phyloP scores from a whole-genome alignment of 129 eudicot genomes.

The Calendula officinalis region DNA sequence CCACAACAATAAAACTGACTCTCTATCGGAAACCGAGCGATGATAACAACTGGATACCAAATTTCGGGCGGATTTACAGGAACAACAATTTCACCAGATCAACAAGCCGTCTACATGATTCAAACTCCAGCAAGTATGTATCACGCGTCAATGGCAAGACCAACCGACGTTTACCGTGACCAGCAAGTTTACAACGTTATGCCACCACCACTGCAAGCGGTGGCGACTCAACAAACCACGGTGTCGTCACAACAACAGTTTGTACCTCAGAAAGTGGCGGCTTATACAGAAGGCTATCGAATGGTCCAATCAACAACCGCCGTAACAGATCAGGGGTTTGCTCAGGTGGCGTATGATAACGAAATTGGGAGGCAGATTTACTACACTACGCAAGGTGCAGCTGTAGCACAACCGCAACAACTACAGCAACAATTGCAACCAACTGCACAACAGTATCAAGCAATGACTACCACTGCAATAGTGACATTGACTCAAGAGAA shows the following conservation, averaged over 20 bases:
- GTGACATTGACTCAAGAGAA: too few species aligned
- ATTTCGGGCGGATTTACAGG: constrained; percentile 35
- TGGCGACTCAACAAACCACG: constrained; percentile 38
- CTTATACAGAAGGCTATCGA: constrained; percentile 45
- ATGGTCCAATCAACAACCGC: constrained; percentile 40
- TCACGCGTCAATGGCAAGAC: constrained; percentile 47
- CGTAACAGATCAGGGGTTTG: constrained; percentile 39
- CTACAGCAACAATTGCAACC: constrained; percentile 21
- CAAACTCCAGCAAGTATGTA: constrained; percentile 52
- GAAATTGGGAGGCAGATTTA: constrained; percentile 63
- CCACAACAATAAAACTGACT: not conserved
- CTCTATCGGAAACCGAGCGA: constrained; percentile 43
- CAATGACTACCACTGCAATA: not conserved
- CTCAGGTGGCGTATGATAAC: constrained; percentile 54
- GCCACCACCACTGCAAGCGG: too few species aligned
- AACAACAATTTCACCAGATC: constrained; percentile 30
- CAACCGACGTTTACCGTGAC: constrained; percentile 54
- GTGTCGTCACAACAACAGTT: constrained; percentile 34
- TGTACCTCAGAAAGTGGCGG: constrained; percentile 34
- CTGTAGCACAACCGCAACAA: constrained; percentile 10
- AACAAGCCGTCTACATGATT: constrained; percentile 63
- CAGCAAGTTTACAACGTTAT: too few species aligned
- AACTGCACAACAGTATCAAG: constrained; percentile 38
- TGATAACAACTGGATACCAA: constrained; percentile 49
- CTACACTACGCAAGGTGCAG: constrained; percentile 45